Evolutionary conservation across 768 basidiomycete species (phyloP).

Genomic region (Terana coerulea): DNA sequence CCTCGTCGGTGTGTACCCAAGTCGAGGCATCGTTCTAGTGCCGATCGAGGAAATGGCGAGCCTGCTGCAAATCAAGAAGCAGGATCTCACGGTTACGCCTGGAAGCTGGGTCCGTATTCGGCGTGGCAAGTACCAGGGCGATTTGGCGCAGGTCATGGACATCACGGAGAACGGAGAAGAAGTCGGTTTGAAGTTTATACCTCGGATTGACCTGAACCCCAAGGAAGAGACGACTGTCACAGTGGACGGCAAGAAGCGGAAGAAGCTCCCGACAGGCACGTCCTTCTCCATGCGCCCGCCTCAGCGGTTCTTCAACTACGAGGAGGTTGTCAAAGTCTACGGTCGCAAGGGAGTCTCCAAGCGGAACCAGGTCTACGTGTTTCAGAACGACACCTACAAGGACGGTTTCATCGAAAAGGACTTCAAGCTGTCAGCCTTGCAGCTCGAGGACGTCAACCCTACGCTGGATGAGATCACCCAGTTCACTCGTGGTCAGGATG

Average conservation of each 20-base stretch:
- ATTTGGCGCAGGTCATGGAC: slow-evolving; percentile 94
- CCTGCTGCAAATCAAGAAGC: slow-evolving; percentile 92
- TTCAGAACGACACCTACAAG: slow-evolving; percentile 90
- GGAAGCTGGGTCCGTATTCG: slow-evolving; percentile 96
- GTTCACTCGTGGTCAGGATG: slow-evolving; percentile 77
- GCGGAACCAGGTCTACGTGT: slow-evolving; percentile 74
- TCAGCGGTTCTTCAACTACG: slow-evolving; percentile 89
- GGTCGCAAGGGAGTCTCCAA: slow-evolving; percentile 74
- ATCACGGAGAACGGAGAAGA: slow-evolving; percentile 92
- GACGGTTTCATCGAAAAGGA: slow-evolving; percentile 98
- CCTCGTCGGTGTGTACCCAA: slow-evolving; percentile 88
- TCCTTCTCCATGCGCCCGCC: slow-evolving; percentile 73
- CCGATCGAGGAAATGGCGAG: slow-evolving; percentile 99
- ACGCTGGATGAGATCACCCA: slow-evolving; percentile 95
- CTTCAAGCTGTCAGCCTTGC: slow-evolving; percentile 74
- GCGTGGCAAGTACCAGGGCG: slow-evolving; percentile 90
- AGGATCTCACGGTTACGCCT: slow-evolving; percentile 76
- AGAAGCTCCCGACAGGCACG: slow-evolving; percentile 52
- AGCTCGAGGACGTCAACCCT: slow-evolving; percentile 87
- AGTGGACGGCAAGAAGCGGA: slow-evolving; percentile 74
- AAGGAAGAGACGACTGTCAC: slow-evolving; percentile 59
- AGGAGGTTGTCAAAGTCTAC: slow-evolving; percentile 86
- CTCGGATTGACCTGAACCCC: slow-evolving; percentile 96
- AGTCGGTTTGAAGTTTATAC: slow-evolving; percentile 89
- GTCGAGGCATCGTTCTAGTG: slow-evolving; percentile 77